A percentile compares a stretch with the other conserved stretches of the same genome.
Conservation (phyloP, 2,329 filamentous ascomycete genomes). For the Drechslerella coelobrocha region DNA sequence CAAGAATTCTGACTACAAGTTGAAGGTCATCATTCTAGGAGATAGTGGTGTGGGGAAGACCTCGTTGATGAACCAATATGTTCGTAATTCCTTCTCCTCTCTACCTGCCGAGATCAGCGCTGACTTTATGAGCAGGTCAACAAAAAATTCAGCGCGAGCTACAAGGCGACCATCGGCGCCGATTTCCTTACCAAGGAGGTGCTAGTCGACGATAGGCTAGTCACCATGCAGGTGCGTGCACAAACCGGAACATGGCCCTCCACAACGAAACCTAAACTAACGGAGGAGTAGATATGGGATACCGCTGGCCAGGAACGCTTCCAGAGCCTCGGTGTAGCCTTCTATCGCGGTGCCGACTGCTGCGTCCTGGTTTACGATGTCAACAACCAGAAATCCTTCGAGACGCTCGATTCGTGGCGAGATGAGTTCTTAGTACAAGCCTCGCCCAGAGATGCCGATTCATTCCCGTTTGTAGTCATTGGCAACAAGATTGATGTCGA, state of each 20-base stretch:
- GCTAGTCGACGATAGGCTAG: conserved; percentile 91
- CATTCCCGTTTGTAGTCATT: conserved; percentile 96
- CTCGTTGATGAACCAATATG: conserved; percentile 99
- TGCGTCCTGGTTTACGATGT: conserved; percentile 98
- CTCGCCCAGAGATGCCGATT: conserved; percentile 92
- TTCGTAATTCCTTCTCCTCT: conserved; percentile 62
- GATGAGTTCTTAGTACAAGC: conserved; percentile 98
- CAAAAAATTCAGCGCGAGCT: conserved; percentile 99
- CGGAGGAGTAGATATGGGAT: conserved; percentile 79
- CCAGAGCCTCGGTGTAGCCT: conserved; percentile 94
- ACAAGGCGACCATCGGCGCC: conserved; percentile 98
- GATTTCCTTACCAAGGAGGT: conserved; percentile 99
- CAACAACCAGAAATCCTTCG: conserved; percentile 99
- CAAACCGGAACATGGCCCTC: background rate
- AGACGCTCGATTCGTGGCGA: conserved; percentile 96
- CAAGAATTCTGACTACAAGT: conserved; percentile 52
- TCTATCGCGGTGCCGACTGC: conserved; percentile 97
- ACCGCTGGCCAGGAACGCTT: conserved; percentile 97
- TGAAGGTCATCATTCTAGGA: conserved; percentile 94
- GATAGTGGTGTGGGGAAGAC: conserved; percentile 99
- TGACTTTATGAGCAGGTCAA: conserved; percentile 74
- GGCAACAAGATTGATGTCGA: conserved; percentile 99
- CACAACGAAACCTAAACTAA: conserved; percentile 4
- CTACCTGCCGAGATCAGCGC: conserved; percentile 2
- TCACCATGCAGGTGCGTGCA: conserved; percentile 87